Evolutionary conservation across 108 stramenopile species (phyloP).

Genomic region (Asterionellopsis glacialis): DNA sequence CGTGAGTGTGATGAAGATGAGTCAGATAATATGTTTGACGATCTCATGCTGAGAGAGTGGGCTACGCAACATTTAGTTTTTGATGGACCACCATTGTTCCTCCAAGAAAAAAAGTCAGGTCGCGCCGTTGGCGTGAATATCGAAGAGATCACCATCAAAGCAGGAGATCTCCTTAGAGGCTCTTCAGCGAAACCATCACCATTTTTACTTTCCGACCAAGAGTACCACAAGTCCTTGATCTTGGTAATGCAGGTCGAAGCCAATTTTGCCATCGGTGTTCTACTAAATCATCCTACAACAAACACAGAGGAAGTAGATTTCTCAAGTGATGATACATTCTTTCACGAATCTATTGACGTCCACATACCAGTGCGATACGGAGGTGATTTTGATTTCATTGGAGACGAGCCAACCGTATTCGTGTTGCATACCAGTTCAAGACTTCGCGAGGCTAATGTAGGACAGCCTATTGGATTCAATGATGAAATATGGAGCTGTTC

Average conservation of each 20-base stretch:
- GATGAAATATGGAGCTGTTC: slow-evolving; percentile 65
- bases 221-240: slow-evolving; percentile 70
- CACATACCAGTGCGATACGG: slow-evolving; percentile 59
- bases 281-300: slow-evolving; percentile 71
- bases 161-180: slow-evolving; percentile 48
- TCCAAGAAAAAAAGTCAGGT: slow-evolving; percentile 11
- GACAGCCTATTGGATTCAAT: slow-evolving; percentile 30
- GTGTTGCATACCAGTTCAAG: slow-evolving; percentile 60
- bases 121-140: not conserved
- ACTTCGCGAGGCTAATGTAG: slow-evolving; percentile 48
- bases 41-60: slow-evolving; percentile 82
- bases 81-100: slow-evolving; percentile 10
- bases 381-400: slow-evolving; percentile 68
- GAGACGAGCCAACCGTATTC: slow-evolving; percentile 36
- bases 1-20: slow-evolving; percentile 42
- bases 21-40: slow-evolving; percentile 52
- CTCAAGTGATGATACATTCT: slow-evolving; percentile 8
- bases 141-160: slow-evolving; percentile 4
- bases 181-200: slow-evolving; percentile 53
- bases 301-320: slow-evolving; percentile 49
- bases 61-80: slow-evolving; percentile 54
- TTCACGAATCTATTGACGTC: slow-evolving; percentile 1
- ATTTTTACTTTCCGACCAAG: slow-evolving; percentile 68
- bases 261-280: slow-evolving; percentile 45
- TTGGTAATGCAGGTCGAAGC: slow-evolving; percentile 59